Conservation (phyloP, 1,139 yeast species). For the Taphrina deformans region DNA sequence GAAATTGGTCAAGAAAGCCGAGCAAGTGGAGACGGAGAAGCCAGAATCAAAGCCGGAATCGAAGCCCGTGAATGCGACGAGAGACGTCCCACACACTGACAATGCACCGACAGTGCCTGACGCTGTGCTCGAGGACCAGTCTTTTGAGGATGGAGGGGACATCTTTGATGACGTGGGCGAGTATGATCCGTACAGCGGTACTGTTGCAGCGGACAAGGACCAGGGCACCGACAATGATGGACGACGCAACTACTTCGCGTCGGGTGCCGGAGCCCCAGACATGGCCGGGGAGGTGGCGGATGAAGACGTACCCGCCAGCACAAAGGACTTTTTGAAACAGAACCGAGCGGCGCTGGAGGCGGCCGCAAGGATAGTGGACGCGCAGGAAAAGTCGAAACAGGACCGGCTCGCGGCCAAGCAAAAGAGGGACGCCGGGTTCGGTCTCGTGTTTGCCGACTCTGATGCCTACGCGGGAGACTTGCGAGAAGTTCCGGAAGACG, state of each 20-base stretch:
- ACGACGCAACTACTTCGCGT: not conserved
- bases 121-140: not conserved
- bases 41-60: not conserved
- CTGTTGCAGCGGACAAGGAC: not conserved
- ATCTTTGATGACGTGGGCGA: constrained; percentile 13
- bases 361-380: constrained; percentile 8
- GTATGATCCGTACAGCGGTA: not conserved
- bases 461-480: constrained; percentile 17
- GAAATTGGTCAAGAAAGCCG: constrained; percentile 16
- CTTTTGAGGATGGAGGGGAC: not conserved
- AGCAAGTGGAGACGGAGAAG: not conserved
- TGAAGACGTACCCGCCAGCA: not conserved
- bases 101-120: not conserved
- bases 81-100: not conserved
- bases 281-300: not conserved
- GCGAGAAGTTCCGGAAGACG: constrained; percentile 16
- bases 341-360: not conserved
- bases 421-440: constrained; percentile 7
- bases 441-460: constrained; percentile 9
- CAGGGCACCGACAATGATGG: not conserved
- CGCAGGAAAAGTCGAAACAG: constrained; percentile 1
- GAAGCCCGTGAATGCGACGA: not conserved
- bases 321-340: not conserved
- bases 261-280: not conserved
- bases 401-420: constrained; percentile 3